Evolutionary conservation across 768 basidiomycete species (phyloP).

Genomic region (Cystofilobasidium macerans): DNA sequence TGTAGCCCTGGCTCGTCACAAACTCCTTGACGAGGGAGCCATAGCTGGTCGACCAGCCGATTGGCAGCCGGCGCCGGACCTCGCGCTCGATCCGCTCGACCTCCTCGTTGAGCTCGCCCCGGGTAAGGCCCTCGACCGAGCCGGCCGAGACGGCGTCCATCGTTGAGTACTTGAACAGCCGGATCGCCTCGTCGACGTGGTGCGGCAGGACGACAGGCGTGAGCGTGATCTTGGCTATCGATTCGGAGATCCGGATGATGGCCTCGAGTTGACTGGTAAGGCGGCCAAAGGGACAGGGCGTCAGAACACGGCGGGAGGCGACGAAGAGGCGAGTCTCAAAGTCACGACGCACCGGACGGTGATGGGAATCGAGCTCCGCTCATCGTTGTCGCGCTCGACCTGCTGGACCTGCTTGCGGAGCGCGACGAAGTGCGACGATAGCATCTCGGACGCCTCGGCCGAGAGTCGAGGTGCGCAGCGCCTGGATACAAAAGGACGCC

Average conservation of each 20-base stretch:
- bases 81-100: constrained; percentile 57
- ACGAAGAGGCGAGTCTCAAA: neutral
- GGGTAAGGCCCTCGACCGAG: constrained; percentile 79
- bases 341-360: constrained; percentile 68
- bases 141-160: constrained; percentile 98
- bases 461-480: constrained; percentile 95
- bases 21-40: constrained; percentile 87
- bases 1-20: constrained; percentile 81
- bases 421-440: constrained; percentile 87
- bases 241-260: constrained; percentile 96
- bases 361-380: constrained; percentile 94
- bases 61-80: constrained; percentile 35
- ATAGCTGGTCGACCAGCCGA: constrained; percentile 96
- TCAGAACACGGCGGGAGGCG: constrained; percentile 27
- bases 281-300: neutral
- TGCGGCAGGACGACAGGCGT: constrained; percentile 74
- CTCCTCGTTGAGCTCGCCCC: constrained; percentile 86
- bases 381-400: constrained; percentile 92
- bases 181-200: constrained; percentile 95
- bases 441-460: constrained; percentile 85
- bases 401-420: constrained; percentile 87
- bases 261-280: constrained; percentile 78
- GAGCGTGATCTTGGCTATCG: constrained; percentile 85
- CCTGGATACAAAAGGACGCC: constrained; percentile 40
- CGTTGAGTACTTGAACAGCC: constrained; percentile 94